phyloP scores from a whole-genome alignment of 495 filamentous ascomycete genomes.

The Lichenothelia convexa region DNA sequence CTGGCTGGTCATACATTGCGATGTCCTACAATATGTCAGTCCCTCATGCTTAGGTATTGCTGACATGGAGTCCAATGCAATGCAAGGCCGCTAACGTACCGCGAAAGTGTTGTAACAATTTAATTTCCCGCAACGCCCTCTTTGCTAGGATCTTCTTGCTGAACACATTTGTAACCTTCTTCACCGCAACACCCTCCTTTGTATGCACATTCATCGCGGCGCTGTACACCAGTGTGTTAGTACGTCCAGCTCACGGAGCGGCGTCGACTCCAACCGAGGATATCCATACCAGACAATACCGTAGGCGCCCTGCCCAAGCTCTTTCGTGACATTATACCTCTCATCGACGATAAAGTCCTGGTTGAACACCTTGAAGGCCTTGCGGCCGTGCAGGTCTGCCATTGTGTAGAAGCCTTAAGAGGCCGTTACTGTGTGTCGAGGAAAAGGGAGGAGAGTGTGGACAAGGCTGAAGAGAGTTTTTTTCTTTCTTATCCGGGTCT shows the following conservation, averaged over 20 bases:
- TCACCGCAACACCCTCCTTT: constrained; percentile 92
- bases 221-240: no score
- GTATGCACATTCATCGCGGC: constrained; percentile 84
- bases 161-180: constrained; percentile 99
- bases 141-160: constrained; percentile 99
- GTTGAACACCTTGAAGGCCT: constrained; percentile 99
- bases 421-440: no score
- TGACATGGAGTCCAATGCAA: not conserved
- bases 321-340: constrained; percentile 95
- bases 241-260: no score
- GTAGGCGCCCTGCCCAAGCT: constrained; percentile 93
- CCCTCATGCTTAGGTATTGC: not conserved
- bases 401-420: no score
- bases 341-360: constrained; percentile 98
- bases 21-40: constrained; percentile 26
- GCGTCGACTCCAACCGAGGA: no score
- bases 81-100: constrained; percentile 25
- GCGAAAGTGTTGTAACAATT: constrained; percentile 93
- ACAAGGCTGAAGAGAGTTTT: no score
- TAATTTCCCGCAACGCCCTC: constrained; percentile 92
- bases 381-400: constrained; percentile 68
- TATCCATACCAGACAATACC: constrained; percentile 95
- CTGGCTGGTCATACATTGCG: constrained; percentile 38
- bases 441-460: no score
- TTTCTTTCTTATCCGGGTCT: no score